Evolutionary conservation across 106 monocot species (phyloP).

Genomic region (Gastrodia elata): DNA sequence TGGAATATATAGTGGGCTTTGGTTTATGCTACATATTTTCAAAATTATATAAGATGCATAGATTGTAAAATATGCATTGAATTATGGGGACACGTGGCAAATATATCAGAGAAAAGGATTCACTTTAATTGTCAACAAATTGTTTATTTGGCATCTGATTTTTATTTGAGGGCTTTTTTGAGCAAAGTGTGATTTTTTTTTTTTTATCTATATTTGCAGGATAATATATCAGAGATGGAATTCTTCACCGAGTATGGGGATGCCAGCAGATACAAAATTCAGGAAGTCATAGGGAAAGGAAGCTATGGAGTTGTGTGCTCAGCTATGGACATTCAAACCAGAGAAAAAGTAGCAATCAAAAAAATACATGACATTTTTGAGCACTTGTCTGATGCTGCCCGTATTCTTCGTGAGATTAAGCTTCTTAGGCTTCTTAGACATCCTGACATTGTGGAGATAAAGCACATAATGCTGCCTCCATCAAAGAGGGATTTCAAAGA

Average conservation of each 20-base stretch:
- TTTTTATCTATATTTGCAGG: constrained; percentile 11
- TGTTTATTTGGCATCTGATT: background rate
- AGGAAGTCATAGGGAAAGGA: constrained; percentile 35
- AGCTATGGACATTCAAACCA: constrained; percentile 24
- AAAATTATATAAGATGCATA: too few species aligned
- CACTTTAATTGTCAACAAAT: too few species aligned
- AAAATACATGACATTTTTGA: constrained; percentile 37
- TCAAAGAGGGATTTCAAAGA: constrained; percentile 38
- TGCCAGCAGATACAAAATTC: constrained; percentile 33
- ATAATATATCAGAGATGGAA: constrained; percentile 23
- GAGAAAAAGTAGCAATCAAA: constrained; percentile 37
- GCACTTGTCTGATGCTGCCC: constrained; percentile 32
- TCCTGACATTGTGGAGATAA: constrained; percentile 43
- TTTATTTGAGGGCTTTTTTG: background rate
- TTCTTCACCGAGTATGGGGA: constrained; percentile 36
- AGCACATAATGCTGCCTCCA: constrained; percentile 38
- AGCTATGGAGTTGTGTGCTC: constrained; percentile 40
- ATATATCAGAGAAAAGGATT: too few species aligned
- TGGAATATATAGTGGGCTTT: too few species aligned
- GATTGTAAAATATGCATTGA: too few species aligned
- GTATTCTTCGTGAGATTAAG: constrained; percentile 40
- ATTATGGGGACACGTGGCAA: too few species aligned
- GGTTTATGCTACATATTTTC: too few species aligned
- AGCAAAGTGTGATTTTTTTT: background rate
- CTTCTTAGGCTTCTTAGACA: constrained; percentile 31